These are phyloP conservation scores for Cyclotella choctawhatcheeana DNA, from an alignment of 108 stramenopile species.

Conservation along the genomic window DNA sequence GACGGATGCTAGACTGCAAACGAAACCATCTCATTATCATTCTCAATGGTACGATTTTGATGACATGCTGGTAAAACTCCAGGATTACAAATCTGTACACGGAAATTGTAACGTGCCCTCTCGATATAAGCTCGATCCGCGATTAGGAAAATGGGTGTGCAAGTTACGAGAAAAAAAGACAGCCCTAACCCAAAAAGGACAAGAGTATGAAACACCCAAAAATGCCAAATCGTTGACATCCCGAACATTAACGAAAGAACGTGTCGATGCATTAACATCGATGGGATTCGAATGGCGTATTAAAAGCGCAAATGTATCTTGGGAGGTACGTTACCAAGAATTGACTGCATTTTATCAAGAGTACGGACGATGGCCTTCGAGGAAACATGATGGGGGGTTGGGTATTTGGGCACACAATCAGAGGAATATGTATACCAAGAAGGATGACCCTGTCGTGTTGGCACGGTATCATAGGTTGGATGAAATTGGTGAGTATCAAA, in stretches of 20 bases:
- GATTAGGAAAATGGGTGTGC: background rate
- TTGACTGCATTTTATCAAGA: background rate
- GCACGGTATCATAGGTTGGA: background rate
- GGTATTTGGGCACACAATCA: conserved; percentile 4
- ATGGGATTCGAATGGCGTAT: conserved; percentile 1
- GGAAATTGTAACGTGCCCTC: background rate
- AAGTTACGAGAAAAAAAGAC: conserved; percentile 2
- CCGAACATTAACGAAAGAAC: conserved; percentile 3
- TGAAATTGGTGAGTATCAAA: background rate
- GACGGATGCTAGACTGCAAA: background rate
- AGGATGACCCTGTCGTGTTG: background rate
- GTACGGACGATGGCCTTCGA: background rate
- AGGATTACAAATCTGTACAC: background rate
- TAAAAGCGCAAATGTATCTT: background rate
- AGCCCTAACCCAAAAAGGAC: background rate
- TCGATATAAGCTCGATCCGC: background rate
- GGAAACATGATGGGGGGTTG: background rate
- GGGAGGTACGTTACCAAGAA: conserved; percentile 1
- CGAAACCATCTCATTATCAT: background rate
- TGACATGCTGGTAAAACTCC: background rate
- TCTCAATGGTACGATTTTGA: conserved; percentile 6
- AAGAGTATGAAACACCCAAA: background rate
- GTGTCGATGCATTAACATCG: background rate
- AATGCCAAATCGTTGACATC: background rate
- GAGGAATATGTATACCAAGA: background rate